Base-by-base conservation (phyloP, 2,329 filamentous ascomycete genomes). In the Pseudogymnoascus sp. region DNA sequence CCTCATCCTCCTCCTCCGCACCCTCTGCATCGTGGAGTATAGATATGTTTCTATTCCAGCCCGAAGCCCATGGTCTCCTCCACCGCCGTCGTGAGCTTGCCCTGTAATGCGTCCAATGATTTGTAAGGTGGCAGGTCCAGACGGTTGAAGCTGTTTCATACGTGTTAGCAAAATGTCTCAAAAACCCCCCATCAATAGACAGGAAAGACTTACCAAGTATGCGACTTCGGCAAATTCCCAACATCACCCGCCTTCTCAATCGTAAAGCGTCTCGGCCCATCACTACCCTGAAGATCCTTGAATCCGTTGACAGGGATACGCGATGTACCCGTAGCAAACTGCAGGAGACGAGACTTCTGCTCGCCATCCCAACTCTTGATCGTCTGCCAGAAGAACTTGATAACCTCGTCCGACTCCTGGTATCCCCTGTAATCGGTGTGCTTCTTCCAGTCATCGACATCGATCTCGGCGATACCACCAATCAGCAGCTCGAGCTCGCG, bases 391-490 rank as follows among this genome's bases (percentile, higher is more conserved):
- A 99, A 99, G 81, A 96, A 93, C 76, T 96, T 90, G 69, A 99
- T 95, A 25, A 99, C 95, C 73, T 97, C 91, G 71, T 99, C 95
- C 64, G 88, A 92, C 78, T 99, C 95, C 8, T 96, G 97, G 82
- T 99, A 99, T 62, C 95, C 95, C 70, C 95, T 89, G 78, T 99
- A 99, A 74, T 99, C 95, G 56, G 95, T 99, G 79, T 99, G 95
- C 82, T 99, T 99, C 89, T 99, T 97, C 95, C 95, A 99, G 78
- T 99, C 95, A 65, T 99, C 95, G 14, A 99, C 93, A 73, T 99
- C 95, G 70, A 99, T 99, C 78, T 99, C 95, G n/a, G 95, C 95
- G 71, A 99, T 99, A 83, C 95, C 95, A 69, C 95, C 95, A 73
- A 99, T 97, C 69, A 99, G 83, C 69, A 99, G 79, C 78, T 99